Conservation (phyloP, 352 stramenopile species). For the Phytophthora palmivora region DNA sequence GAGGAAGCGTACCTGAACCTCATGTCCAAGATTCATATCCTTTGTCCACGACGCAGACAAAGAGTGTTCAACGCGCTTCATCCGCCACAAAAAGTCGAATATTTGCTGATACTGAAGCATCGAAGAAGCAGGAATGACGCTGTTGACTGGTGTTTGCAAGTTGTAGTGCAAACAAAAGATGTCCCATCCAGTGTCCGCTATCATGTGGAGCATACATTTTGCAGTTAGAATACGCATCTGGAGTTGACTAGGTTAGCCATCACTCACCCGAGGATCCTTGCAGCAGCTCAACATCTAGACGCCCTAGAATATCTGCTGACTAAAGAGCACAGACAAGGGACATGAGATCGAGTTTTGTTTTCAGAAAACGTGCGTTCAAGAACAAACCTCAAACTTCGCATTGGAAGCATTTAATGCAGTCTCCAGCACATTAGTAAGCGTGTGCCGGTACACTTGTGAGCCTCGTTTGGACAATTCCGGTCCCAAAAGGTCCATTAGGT, state of each 20-base stretch:
- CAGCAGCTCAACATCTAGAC: conserved; percentile 93
- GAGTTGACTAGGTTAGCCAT: not conserved
- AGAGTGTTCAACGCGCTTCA: conserved; percentile 93
- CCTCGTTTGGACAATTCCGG: conserved; percentile 92
- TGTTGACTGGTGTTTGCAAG: conserved; percentile 86
- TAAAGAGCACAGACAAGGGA: conserved; percentile 29
- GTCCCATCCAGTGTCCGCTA: conserved; percentile 94
- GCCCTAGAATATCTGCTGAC: conserved; percentile 91
- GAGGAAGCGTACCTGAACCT: conserved; percentile 73
- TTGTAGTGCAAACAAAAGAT: conserved; percentile 94
- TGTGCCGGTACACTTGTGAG: conserved; percentile 95
- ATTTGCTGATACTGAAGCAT: conserved; percentile 92
- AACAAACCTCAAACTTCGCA: conserved; percentile 92
- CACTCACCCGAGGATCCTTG: conserved; percentile 68
- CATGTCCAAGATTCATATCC: conserved; percentile 96
- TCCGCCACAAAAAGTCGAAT: conserved; percentile 90
- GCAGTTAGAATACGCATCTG: conserved; percentile 2
- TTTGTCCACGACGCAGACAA: conserved; percentile 97
- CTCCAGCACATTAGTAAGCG: conserved; percentile 95
- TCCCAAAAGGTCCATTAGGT: conserved; percentile 94
- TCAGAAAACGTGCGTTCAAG: not conserved
- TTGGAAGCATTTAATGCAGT: conserved; percentile 95
- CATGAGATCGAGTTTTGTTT: not conserved
- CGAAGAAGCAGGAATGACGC: conserved; percentile 85
- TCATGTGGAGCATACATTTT: not conserved